These are phyloP conservation scores for Plasmodium blacklocki DNA, from an alignment of 169 alveolate genomes.

Conservation along the genomic window DNA sequence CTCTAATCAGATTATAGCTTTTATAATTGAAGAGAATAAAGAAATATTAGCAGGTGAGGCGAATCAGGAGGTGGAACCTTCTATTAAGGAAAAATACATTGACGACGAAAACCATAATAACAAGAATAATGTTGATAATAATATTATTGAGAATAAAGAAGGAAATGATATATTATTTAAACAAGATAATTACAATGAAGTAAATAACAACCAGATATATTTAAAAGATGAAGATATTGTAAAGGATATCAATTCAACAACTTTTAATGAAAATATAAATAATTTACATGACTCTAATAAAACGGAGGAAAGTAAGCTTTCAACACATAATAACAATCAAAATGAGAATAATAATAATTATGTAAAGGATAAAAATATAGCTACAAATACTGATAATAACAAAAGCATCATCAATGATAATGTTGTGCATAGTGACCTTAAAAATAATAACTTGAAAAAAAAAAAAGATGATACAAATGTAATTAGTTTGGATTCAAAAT, in stretches of 20 bases:
- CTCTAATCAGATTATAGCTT: conserved; percentile 64
- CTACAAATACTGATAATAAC: not conserved
- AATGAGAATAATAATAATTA: not conserved
- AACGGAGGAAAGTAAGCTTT: not conserved
- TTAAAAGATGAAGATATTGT: not conserved
- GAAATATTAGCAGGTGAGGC: not conserved
- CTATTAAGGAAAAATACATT: not conserved
- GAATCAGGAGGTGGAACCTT: not conserved
- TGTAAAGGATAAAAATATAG: not conserved
- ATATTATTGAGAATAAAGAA: not conserved
- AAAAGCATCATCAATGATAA: not conserved
- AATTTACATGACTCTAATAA: conserved; percentile 3
- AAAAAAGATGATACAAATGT: not conserved
- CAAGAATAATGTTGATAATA: not conserved
- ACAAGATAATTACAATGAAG: not conserved
- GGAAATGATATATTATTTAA: not conserved
- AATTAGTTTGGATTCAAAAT: not conserved
- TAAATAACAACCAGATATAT: not conserved
- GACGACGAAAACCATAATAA: not conserved
- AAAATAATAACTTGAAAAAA: not conserved
- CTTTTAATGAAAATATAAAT: not conserved
- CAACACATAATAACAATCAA: not conserved
- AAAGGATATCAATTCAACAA: not conserved
- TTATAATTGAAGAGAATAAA: conserved; percentile 29
- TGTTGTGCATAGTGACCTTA: not conserved